Conservation (phyloP, 106 monocot genomes). For the Dioscorea zingiberensis region DNA sequence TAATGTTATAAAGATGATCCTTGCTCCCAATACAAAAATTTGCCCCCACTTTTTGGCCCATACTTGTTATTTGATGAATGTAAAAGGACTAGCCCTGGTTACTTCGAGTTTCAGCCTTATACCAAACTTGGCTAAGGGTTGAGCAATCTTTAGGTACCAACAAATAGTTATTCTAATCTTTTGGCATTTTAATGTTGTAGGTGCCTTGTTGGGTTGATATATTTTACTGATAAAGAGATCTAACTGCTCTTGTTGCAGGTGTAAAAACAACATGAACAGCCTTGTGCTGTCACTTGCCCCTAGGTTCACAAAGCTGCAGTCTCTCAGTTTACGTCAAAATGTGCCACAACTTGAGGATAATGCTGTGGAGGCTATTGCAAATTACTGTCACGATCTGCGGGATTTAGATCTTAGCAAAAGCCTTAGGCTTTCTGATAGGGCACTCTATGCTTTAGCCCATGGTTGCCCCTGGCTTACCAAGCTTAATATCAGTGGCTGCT, state of each 20-base stretch:
- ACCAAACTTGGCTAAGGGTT: too few species aligned
- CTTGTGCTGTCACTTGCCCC: constrained; percentile 75
- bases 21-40: too few species aligned
- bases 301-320: constrained; percentile 80
- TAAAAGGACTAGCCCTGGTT: too few species aligned
- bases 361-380: constrained; percentile 73
- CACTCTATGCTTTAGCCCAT: constrained; percentile 74
- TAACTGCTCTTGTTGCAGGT: constrained; percentile 38
- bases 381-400: constrained; percentile 67
- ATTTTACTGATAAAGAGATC: too few species aligned
- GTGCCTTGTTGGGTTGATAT: too few species aligned
- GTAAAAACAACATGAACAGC: constrained; percentile 83
- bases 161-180: too few species aligned
- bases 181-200: too few species aligned
- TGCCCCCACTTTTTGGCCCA: too few species aligned
- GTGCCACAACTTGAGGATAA: constrained; percentile 74
- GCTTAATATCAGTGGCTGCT: constrained; percentile 92
- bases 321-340: constrained; percentile 61
- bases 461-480: constrained; percentile 71
- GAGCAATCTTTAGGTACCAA: too few species aligned
- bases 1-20: too few species aligned
- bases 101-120: too few species aligned
- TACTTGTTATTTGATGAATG: too few species aligned
- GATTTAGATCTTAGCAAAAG: constrained; percentile 95
- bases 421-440: constrained; percentile 58